Evolutionary conservation across 768 basidiomycete genomes (phyloP).

Genomic region (Leccinellum albellum): DNA sequence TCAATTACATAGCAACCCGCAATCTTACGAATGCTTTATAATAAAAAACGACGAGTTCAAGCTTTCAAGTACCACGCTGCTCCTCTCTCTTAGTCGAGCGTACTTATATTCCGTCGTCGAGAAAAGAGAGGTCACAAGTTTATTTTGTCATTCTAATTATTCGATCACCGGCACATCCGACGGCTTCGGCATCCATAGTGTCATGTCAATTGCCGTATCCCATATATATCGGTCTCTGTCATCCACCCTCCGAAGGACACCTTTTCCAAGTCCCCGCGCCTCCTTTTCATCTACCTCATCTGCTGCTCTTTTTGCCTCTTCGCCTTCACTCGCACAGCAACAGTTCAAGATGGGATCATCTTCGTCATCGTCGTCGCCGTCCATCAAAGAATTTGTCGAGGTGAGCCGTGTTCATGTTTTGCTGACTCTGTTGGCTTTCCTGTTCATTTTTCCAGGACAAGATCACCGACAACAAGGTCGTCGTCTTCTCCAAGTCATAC

Average conservation of each 20-base stretch:
- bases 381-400: slow-evolving; percentile 38
- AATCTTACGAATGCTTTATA: not conserved
- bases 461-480: slow-evolving; percentile 49
- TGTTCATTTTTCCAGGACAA: slow-evolving; percentile 33
- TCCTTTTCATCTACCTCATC: not conserved
- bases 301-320: slow-evolving; percentile 26
- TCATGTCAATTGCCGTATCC: slow-evolving; percentile 7
- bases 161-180: not conserved
- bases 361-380: slow-evolving; percentile 9
- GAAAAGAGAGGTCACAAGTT: not conserved
- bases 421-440: slow-evolving; percentile 35
- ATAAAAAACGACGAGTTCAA: not conserved
- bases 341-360: slow-evolving; percentile 6
- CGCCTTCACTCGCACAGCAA: slow-evolving; percentile 20
- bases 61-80: not conserved
- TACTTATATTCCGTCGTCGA: not conserved
- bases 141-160: not conserved
- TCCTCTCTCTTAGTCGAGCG: not conserved
- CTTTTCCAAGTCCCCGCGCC: slow-evolving; percentile 2
- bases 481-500: slow-evolving; percentile 57
- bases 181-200: not conserved
- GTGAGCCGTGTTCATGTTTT: slow-evolving; percentile 27
- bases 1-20: not conserved
- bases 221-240: slow-evolving; percentile 25
- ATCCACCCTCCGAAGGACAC: not conserved